Evolutionary conservation across 495 filamentous ascomycete species (phyloP).

Genomic region (Diplogelasinospora grovesii): DNA sequence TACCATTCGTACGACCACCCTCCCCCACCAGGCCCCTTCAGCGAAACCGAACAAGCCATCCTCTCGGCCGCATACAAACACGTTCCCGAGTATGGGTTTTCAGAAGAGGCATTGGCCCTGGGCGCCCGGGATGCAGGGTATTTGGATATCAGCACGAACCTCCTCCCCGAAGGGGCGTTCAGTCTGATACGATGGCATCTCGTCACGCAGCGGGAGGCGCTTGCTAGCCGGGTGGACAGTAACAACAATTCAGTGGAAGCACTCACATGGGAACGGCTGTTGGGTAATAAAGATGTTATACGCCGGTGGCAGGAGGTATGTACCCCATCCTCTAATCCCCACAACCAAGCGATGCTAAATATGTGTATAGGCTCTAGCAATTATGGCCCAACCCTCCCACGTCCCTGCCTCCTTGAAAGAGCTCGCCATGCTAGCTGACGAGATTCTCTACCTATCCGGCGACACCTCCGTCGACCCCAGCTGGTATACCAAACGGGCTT

Average conservation of each 20-base stretch:
- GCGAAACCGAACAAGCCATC: conserved; percentile 63
- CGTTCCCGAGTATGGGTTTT: conserved; percentile 80
- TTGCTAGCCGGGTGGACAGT: conserved; percentile 24
- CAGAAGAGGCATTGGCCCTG: conserved; percentile 56
- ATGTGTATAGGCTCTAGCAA: conserved; percentile 63
- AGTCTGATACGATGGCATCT: conserved; percentile 79
- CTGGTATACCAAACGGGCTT: conserved; percentile 88
- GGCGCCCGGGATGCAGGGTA: conserved; percentile 80
- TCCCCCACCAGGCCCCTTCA: conserved; percentile 46
- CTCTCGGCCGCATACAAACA: conserved; percentile 73
- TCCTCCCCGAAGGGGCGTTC: conserved; percentile 74
- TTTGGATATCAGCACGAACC: conserved; percentile 74
- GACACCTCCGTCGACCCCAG: conserved; percentile 72
- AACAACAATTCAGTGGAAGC: conserved; percentile 35
- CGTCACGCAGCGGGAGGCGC: conserved; percentile 48
- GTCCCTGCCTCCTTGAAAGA: conserved; percentile 72
- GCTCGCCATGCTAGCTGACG: conserved; percentile 72
- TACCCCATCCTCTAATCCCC: neutral
- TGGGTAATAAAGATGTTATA: conserved; percentile 63
- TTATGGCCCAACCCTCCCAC: conserved; percentile 76
- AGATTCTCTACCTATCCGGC: conserved; percentile 79
- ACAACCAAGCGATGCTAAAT: no score
- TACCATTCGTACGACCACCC: conserved; percentile 17
- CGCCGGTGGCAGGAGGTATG: conserved; percentile 76
- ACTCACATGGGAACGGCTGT: conserved; percentile 64